Evolutionary conservation across 169 alveolate species (phyloP), one percentile per base, ranked within the genome.

Genomic region (Cyclospora cayetanensis): DNA sequence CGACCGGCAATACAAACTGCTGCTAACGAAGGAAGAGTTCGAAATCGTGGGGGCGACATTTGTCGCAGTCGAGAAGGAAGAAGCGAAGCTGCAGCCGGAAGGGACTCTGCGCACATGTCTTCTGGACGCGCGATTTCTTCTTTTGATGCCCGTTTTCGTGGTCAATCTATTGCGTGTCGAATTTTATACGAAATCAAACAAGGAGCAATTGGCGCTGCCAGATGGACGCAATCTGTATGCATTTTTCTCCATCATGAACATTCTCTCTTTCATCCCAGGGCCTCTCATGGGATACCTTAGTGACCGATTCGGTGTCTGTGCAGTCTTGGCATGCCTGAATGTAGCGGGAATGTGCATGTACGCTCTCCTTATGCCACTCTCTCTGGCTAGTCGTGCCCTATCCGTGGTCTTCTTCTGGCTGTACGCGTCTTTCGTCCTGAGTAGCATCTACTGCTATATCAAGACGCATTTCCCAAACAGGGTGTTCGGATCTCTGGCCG

Each of bases 381-480:
- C 18, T 27, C 4, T 66, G 12, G 76, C 65, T 0, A 41, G 77
- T 72, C 77, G 80, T 22, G 84, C 42, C 70, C 15, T 91, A 31
- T 53, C 94, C 34, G 42, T 76, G 2, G 4, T 77, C 31, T 27
- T 80, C 91, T 82, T 63, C 53, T 74, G 43, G 43, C 7, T 91
- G 37, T 91, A 91, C 39, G 68, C 77, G 39, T 91, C 94, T 22
- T 91, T 91, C 60, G 94, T 91, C 12, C 72, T 91, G 27, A 91
- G 94, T 52, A 83, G 83, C 72, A 90, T 91, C 15, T 91, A 91
- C 76, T 91, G 94, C 94, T 91, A 91, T 43, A 76, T 91, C 4
- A 76, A 74, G 11, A 29, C 60, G 27, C 29, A 50, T 12, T 91
- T 91, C 50, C 91, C 91, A 0, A n/a, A 34, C 35, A 39, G 52